A percentile compares a stretch with the other conserved stretches of the same genome.
phyloP scores from a whole-genome alignment of 305 asterid species.

The Fraxinus nigra region DNA sequence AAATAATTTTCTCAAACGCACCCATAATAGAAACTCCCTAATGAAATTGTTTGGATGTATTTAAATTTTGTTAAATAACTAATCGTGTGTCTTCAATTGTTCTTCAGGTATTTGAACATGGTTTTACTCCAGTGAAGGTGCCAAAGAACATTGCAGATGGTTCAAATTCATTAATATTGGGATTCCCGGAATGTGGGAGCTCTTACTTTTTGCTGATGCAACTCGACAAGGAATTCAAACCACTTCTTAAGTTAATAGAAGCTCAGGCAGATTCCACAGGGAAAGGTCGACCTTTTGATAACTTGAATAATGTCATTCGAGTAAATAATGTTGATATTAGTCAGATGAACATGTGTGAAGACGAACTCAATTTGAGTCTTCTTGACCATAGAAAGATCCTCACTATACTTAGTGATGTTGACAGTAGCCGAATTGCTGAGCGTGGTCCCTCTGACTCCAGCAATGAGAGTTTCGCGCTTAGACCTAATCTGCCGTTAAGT shows the following conservation, averaged over 20 bases:
- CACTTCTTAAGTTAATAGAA: conserved; percentile 82
- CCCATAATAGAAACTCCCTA: not conserved
- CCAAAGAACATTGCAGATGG: conserved; percentile 71
- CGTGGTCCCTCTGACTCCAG: conserved; percentile 43
- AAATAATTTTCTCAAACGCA: too few relatives aligned
- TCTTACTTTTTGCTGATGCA: conserved; percentile 88
- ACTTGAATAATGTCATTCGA: conserved; percentile 58
- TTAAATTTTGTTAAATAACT: conserved; percentile 17
- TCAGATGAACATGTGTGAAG: conserved; percentile 75
- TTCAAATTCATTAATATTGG: conserved; percentile 75
- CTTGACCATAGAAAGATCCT: conserved; percentile 54
- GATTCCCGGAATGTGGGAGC: conserved; percentile 93
- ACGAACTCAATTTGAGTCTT: conserved; percentile 80
- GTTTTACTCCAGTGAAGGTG: conserved; percentile 63
- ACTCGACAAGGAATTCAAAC: conserved; percentile 88
- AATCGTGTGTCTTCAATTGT: conserved; percentile 13
- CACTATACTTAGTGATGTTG: conserved; percentile 38
- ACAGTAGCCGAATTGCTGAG: conserved; percentile 49
- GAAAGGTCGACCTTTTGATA: conserved; percentile 59
- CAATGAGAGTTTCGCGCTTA: conserved; percentile 47
- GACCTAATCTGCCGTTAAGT: conserved; percentile 45
- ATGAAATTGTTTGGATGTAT: conserved; percentile 6
- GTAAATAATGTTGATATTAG: conserved; percentile 68
- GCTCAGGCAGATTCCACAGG: conserved; percentile 62
- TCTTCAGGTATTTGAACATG: conserved; percentile 89